phyloP scores from a whole-genome alignment of 495 filamentous ascomycete species.

The Aspergillus coremiiformis region DNA sequence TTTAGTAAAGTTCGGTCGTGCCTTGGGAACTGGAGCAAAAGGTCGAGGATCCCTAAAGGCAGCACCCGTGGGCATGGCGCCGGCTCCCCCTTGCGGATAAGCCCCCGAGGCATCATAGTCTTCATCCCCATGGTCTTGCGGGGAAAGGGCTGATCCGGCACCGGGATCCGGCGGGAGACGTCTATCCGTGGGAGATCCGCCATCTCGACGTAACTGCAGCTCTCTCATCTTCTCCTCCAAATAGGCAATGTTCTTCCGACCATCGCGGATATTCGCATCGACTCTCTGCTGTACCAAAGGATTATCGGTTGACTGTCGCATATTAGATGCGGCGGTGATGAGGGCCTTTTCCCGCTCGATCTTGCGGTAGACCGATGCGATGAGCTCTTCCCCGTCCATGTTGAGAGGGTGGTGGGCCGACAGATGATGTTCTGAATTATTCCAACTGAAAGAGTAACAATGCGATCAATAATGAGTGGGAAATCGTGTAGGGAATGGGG shows the following conservation, averaged over 20 bases:
- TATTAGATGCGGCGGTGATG: conserved; percentile 85
- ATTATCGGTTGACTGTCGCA: conserved; percentile 94
- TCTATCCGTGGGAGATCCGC: conserved; percentile 33
- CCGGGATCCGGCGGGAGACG: conserved; percentile 26
- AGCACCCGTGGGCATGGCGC: conserved; percentile 75
- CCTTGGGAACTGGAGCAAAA: conserved; percentile 58
- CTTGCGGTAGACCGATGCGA: conserved; percentile 88
- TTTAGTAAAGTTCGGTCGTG: conserved; percentile 86
- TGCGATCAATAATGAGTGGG: not conserved
- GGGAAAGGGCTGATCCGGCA: conserved; percentile 49
- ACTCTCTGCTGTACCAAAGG: conserved; percentile 77
- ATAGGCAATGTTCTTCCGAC: conserved; percentile 85
- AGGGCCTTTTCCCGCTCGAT: conserved; percentile 96
- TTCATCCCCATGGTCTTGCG: conserved; percentile 53
- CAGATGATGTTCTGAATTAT: not conserved
- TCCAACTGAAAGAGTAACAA: not conserved
- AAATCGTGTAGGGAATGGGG: not conserved
- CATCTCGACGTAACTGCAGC: conserved; percentile 67
- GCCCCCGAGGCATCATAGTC: conserved; percentile 49
- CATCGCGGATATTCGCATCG: conserved; percentile 89
- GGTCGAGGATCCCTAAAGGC: conserved; percentile 74
- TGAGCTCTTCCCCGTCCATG: conserved; percentile 62
- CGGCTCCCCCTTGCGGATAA: conserved; percentile 50
- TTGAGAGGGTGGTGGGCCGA: conserved; percentile 20
- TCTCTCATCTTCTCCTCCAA: conserved; percentile 86